Base-by-base conservation (phyloP, 2,329 filamentous ascomycete species). In the Arachnomyces sp. region DNA sequence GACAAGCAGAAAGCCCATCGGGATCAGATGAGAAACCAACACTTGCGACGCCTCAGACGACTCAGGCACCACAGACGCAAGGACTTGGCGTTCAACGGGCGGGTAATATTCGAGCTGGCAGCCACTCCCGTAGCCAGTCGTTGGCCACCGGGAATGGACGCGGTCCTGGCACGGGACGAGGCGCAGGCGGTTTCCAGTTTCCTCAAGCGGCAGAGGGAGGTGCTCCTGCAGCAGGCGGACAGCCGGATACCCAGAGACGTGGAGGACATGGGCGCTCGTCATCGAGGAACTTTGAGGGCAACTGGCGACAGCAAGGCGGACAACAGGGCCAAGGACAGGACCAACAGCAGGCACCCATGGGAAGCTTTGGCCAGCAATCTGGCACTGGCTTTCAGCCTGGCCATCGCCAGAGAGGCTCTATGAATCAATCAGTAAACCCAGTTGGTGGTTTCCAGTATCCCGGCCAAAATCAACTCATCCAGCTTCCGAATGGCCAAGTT, bases 271-370 rank as follows among this genome's bases (percentile, higher is more conserved):
- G 78, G 48, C 80, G 92, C 46, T 83, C 82, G 25, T 78, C 78
- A 8, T 98, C 92, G 16, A 81, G 92, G 48, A 98, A 96, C 67
- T 96, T 96, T 57, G 92, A 98, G 52, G 82, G 89, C 55, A 98
- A 98, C 67, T 98, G 92, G 92, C 85, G 92, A 55, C 93, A 88
- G 56, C 89, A 85, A 52, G 77, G 77, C 48, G 70, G 67, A 52
- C 67, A 63, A 44, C 66, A 69, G 40, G 55, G 59, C 39, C 69
- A 71, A 43, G 55, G 55, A 18, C 65, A 68, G 50, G 52, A 47
- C 38, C 69, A 69, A 44, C 65, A 72, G 47, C 74, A 74, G 54
- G 56, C 60, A 50, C 72, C 75, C 49, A 73, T 80, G 69, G 75
- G 75, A 42, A 77, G 75, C 54, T 81, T 82, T 57, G 74, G 74